Base-by-base conservation (phyloP, 257 asterid species). In the Dorcoceras hygrometricum region DNA sequence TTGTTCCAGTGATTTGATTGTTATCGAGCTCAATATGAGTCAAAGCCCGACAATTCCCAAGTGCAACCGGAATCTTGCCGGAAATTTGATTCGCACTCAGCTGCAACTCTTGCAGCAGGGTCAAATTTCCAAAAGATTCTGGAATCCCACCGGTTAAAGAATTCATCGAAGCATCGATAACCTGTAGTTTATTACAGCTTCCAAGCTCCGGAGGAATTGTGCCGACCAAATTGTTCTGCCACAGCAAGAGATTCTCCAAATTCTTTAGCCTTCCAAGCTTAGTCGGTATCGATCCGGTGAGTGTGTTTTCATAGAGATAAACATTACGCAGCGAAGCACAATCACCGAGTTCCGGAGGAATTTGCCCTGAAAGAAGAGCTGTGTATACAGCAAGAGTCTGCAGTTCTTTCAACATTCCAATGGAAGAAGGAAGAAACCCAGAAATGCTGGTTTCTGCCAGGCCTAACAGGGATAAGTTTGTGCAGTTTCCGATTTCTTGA, bases 1-100 rank as follows among this genome's bases (percentile, higher is more conserved):
- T 87, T 43, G 76, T 78, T 62, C 96, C 96, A 20, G 86, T 75
- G 65, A 89, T 50, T 57, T 87, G 89, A 62, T 89, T 89, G 89
- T 89, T 85, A 26, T 87, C 95, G 19, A 89, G 86, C 78, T 89
- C 95, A 50, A 89, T 83, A 62, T 85, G 93, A 22, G 85, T 85
- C 10, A 89, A 67, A 3, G 77, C 81, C 10, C 79, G 69, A 65
- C 95, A 89, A 26, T 84, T 81, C 14, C 96, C 89, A 0, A 89
- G 82, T 19, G 73, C 71, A n/a, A 77, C 23, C 6, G 95, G 96
- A 50, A 89, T 87, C 75, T 67, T 73, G 26, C 95, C 95, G 0
- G 95, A 83, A 25, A 89, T 65, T 65, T 87, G 89, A 70, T 89
- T 89, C 71, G 72, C 88, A 50, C 95, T 89, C 72, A 85, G 64